Conservation (phyloP, 257 asterid species). For the Rehmannia glutinosa region DNA sequence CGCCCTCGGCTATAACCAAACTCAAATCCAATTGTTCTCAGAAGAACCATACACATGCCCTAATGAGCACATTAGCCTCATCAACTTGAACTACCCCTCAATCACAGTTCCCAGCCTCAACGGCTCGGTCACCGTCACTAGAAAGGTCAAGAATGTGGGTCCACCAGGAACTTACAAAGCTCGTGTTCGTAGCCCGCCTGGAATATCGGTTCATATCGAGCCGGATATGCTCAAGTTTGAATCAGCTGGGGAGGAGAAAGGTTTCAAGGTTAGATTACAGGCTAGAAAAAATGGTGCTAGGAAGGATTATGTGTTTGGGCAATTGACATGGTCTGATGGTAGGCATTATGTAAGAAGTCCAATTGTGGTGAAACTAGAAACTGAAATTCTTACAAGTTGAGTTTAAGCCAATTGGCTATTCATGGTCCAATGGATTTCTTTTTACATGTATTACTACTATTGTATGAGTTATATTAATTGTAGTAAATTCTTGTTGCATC, state of each 20-base stretch:
- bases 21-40: conserved; percentile 37
- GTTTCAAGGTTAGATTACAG: conserved; percentile 40
- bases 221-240: conserved; percentile 43
- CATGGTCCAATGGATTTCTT: neutral
- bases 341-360: conserved; percentile 80
- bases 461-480: conserved; percentile 4
- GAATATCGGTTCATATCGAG: conserved; percentile 38
- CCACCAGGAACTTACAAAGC: conserved; percentile 53
- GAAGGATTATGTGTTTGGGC: conserved; percentile 60
- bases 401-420: conserved; percentile 5
- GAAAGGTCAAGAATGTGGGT: conserved; percentile 76
- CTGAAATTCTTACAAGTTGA: conserved; percentile 3
- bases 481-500: conserved; percentile 12
- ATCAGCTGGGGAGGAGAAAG: conserved; percentile 54
- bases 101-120: conserved; percentile 68
- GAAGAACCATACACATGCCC: conserved; percentile 39
- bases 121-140: conserved; percentile 42
- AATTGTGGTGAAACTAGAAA: conserved; percentile 59
- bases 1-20: conserved; percentile 51
- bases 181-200: conserved; percentile 41
- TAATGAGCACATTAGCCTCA: conserved; percentile 22
- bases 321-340: conserved; percentile 78
- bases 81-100: conserved; percentile 76
- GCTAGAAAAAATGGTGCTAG: conserved; percentile 22
- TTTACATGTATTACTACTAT: neutral